Conservation (phyloP, 78 protist genomes). For the Cyanophora paradoxa region DNA sequence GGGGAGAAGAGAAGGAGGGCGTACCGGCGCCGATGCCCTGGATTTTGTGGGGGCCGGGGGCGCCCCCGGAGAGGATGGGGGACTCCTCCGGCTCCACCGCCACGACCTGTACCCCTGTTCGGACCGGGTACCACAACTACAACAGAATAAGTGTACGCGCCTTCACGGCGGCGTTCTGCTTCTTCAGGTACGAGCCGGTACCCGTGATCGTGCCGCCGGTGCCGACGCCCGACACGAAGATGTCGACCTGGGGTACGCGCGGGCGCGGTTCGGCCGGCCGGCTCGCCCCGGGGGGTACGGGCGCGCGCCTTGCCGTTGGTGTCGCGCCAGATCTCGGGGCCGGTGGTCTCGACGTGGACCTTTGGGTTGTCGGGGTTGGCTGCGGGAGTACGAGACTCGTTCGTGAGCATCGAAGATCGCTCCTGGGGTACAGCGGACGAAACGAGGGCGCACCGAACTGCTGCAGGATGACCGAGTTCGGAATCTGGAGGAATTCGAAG, state of each 20-base stretch:
- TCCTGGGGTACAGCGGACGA: not conserved
- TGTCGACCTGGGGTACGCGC: not conserved
- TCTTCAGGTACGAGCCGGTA: slow-evolving; percentile 14
- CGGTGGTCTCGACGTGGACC: slow-evolving; percentile 17
- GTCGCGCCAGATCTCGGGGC: slow-evolving; percentile 27
- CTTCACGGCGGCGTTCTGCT: not conserved
- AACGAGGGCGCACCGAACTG: slow-evolving; percentile 28
- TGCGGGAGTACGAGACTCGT: too few species aligned
- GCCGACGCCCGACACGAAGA: slow-evolving; percentile 89
- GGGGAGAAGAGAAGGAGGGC: not conserved
- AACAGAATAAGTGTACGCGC: too few species aligned
- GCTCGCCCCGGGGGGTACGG: too few species aligned
- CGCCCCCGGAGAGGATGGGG: slow-evolving; percentile 43
- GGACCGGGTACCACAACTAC: too few species aligned
- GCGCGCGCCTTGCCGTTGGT: too few species aligned
- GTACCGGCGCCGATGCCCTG: slow-evolving; percentile 28
- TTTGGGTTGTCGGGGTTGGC: slow-evolving; percentile 18
- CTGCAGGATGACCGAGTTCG: slow-evolving; percentile 66
- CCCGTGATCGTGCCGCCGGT: slow-evolving; percentile 93
- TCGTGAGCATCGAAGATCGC: too few species aligned
- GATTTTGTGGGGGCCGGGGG: slow-evolving; percentile 26
- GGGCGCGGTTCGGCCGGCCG: too few species aligned
- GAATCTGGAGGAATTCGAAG: too few species aligned
- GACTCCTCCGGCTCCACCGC: slow-evolving; percentile 48
- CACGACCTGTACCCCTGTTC: not conserved